These are phyloP conservation scores for Xylariales sp. DNA, from an alignment of 2,329 filamentous ascomycete genomes.

Conservation along the genomic window DNA sequence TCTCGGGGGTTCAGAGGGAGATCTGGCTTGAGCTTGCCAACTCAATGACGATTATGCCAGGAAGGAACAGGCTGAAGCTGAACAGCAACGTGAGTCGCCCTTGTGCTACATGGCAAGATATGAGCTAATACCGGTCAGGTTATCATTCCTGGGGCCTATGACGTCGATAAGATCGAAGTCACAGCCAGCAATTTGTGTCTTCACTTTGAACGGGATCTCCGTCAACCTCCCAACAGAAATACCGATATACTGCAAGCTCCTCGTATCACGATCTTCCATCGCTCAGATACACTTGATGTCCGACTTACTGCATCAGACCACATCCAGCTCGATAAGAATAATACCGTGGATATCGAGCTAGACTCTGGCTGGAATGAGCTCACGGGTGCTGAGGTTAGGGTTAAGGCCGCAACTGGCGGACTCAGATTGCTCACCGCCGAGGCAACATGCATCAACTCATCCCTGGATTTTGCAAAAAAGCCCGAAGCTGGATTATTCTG, in stretches of 20 bases:
- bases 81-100: conserved; percentile 36
- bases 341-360: conserved; percentile 70
- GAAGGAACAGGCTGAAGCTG: conserved; percentile 42
- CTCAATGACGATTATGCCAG: conserved; percentile 46
- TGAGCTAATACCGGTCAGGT: conserved; percentile 41
- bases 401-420: conserved; percentile 62
- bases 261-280: conserved; percentile 69
- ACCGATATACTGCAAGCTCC: conserved; percentile 52
- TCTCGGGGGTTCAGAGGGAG: conserved; percentile 57
- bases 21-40: conserved; percentile 55
- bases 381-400: conserved; percentile 52
- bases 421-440: conserved; percentile 59
- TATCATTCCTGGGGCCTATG: conserved; percentile 67
- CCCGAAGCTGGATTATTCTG: conserved; percentile 50
- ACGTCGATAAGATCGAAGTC: conserved; percentile 68
- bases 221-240: conserved; percentile 40
- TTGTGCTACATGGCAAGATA: conserved; percentile 20
- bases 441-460: conserved; percentile 42
- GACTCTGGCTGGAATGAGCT: conserved; percentile 70
- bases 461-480: conserved; percentile 40
- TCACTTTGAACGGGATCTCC: conserved; percentile 56
- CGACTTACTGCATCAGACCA: conserved; percentile 61
- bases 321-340: conserved; percentile 75
- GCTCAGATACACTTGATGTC: conserved; percentile 62
- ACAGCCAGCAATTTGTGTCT: conserved; percentile 59